Evolutionary conservation across 345 rosid genomes (phyloP).

Genomic region (Combretum micranthum): DNA sequence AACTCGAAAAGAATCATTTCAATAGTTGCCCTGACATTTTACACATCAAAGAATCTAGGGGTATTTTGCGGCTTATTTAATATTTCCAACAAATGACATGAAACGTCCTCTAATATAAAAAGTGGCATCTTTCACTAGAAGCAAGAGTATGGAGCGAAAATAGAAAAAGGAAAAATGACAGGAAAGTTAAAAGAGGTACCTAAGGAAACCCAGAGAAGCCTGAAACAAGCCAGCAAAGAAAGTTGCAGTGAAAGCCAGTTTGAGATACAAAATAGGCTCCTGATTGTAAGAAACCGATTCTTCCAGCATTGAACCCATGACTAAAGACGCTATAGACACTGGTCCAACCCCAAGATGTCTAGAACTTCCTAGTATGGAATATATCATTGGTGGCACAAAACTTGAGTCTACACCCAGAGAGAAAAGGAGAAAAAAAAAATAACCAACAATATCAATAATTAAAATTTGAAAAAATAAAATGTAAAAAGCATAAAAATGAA

Average conservation of each 20-base stretch:
- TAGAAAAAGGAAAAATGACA: too few relatives aligned
- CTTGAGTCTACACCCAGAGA: conserved; percentile 74
- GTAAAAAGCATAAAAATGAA: background rate
- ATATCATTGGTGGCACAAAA: conserved; percentile 91
- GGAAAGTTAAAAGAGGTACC: conserved; percentile 30
- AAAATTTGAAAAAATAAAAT: background rate
- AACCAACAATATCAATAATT: background rate
- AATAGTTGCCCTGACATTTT: too few relatives aligned
- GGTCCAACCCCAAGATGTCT: conserved; percentile 93
- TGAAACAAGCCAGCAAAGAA: conserved; percentile 96
- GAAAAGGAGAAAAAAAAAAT: background rate
- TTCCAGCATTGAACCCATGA: conserved; percentile 93
- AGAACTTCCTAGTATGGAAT: conserved; percentile 88
- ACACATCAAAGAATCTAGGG: too few relatives aligned
- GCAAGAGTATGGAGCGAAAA: too few relatives aligned
- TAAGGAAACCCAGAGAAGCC: conserved; percentile 78
- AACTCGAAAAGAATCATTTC: too few relatives aligned
- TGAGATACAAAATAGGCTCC: conserved; percentile 63
- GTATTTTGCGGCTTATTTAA: too few relatives aligned
- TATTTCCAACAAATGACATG: too few relatives aligned
- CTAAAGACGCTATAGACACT: conserved; percentile 90
- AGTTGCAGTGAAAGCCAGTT: conserved; percentile 90
- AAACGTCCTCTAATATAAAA: too few relatives aligned
- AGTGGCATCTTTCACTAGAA: too few relatives aligned
- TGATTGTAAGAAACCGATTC: conserved; percentile 58